phyloP scores from a whole-genome alignment of 495 filamentous ascomycete genomes.

The Antarctomyces pellizariae region DNA sequence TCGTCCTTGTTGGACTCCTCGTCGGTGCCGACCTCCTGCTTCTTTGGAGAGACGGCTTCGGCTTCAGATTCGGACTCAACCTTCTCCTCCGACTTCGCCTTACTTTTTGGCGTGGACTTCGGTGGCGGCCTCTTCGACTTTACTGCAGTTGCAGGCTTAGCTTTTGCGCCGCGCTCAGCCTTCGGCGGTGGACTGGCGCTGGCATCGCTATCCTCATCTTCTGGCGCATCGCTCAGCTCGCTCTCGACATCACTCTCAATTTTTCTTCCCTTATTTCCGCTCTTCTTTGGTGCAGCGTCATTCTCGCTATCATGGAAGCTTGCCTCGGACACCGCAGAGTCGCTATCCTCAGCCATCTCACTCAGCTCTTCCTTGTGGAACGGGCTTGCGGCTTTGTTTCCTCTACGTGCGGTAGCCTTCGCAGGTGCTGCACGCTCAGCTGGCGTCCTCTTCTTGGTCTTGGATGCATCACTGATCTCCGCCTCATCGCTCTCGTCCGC shows the following conservation, averaged over 20 bases:
- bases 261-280: not conserved
- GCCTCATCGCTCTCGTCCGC: constrained; percentile 9
- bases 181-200: constrained; percentile 2
- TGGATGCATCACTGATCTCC: constrained; percentile 14
- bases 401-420: constrained; percentile 4
- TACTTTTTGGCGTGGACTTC: constrained; percentile 10
- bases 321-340: constrained; percentile 3
- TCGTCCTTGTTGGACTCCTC: constrained; percentile 1
- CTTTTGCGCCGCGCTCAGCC: constrained; percentile 1
- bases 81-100: constrained; percentile 9
- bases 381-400: constrained; percentile 8
- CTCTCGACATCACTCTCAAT: constrained; percentile 4
- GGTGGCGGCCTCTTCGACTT: constrained; percentile 9
- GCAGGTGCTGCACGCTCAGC: constrained; percentile 2
- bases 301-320: not conserved
- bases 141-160: constrained; percentile 1
- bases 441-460: constrained; percentile 11
- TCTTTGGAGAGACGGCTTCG: constrained; percentile 14
- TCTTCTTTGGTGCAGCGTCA: not conserved
- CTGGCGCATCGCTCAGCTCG: constrained; percentile 1
- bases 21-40: constrained; percentile 6
- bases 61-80: constrained; percentile 14
- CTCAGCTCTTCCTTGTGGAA: constrained; percentile 5
- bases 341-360: constrained; percentile 6
- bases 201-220: constrained; percentile 2